Percentiles rank a stretch among this genome's conserved stretches.
Conservation (phyloP, 176 grass and related monocot species). For the Rhynchospora breviuscula region DNA sequence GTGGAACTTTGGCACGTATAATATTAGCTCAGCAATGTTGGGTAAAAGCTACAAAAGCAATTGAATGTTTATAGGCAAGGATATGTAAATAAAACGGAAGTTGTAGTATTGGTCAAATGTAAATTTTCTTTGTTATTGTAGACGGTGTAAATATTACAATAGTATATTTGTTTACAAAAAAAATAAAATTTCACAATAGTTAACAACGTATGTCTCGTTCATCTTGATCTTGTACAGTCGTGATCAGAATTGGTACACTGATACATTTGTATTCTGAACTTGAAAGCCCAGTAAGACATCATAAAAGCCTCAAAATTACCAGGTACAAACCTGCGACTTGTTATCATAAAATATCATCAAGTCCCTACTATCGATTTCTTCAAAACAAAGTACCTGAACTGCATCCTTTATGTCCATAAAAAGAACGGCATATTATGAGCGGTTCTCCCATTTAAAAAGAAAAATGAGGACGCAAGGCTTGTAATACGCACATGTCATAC, state of each 20-base stretch:
- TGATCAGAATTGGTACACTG: not conserved
- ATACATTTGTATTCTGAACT: not conserved
- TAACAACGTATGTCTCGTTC: not conserved
- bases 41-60: not conserved
- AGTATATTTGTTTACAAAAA: not conserved
- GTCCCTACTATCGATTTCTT: not conserved
- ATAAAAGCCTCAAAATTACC: not conserved
- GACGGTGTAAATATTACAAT: conserved; percentile 10
- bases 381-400: not conserved
- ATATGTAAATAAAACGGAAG: not conserved
- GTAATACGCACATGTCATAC: not conserved
- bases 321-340: not conserved
- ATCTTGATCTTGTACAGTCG: not conserved
- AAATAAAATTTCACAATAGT: not conserved
- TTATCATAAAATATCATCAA: not conserved
- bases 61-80: not conserved
- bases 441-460: not conserved
- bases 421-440: not conserved
- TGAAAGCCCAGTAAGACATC: not conserved
- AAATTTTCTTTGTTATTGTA: not conserved
- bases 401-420: not conserved
- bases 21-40: not conserved
- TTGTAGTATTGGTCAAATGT: not conserved
- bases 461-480: not conserved
- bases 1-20: conserved; percentile 4